Base-by-base conservation (phyloP, 2,329 filamentous ascomycete species). In the Huntiella moniliformis region DNA sequence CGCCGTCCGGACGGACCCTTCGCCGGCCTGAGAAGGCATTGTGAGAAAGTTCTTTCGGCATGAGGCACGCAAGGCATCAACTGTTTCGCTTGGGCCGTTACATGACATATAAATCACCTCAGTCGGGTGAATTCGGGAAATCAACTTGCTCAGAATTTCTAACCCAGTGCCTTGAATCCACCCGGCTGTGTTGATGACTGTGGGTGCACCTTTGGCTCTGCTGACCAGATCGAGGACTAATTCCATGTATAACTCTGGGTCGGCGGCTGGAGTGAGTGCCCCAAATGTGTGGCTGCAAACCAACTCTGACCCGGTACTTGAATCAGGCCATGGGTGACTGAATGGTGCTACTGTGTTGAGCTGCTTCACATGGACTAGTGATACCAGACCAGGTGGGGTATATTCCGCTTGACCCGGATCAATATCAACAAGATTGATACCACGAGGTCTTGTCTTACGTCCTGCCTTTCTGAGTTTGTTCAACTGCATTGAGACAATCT, bases 341-440 rank as follows among this genome's bases (percentile, higher is more conserved):
- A 82, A 87, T 0, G 79, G 67, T 1, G 79, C 72, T 0, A 74
- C 70, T 4, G 87, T 62, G 43, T 83, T 76, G 0, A 77, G 73
- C 28, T 67, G 60, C 1, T 63, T 65, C 8, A 86, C 60, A 22
- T 72, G 66, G 11, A 78, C 63, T 3, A 88, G 70, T 1, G 81
- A 82, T 15, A 88, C 56, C 11, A 79, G 75, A 0, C 82, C 82
- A 1, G 77, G 72, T 1, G 77, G 68, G 0, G 72, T 73, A 56
- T 80, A 86, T 55, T 87, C 82, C 2, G 82, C 80, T 54, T 86
- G 82, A 0, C 77, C 79, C 1, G 81, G 79, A 55, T 91, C 82
- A 7, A 88, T 65, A 53, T 91, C 83, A 5, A 91, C 66, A n/a
- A 80, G 63, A 46, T 67, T 68, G 18, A 79, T 63, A 38, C 50